Percentiles rank a stretch among this genome's conserved stretches.
These are phyloP conservation scores for Funneliformis geosporum DNA, from an alignment of 192 early-diverging fungal species.

Conservation along the genomic window DNA sequence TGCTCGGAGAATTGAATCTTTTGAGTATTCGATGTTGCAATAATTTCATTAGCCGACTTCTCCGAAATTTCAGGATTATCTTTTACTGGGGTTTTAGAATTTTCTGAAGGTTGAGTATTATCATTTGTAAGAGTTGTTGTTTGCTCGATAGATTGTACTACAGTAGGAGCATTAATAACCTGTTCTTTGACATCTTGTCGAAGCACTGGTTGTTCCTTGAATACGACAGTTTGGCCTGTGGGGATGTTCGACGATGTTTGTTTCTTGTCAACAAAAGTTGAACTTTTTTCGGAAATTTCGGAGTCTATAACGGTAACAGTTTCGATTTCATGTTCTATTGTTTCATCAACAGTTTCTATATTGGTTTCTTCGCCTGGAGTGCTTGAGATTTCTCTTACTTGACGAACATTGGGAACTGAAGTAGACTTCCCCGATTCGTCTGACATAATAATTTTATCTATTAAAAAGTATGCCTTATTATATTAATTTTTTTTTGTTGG, in stretches of 20 bases:
- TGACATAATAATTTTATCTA: not conserved
- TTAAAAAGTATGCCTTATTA: too few relatives aligned
- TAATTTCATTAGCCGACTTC: not conserved
- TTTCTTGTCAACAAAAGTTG: too few relatives aligned
- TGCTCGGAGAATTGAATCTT: slow-evolving; percentile 40
- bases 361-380: not conserved
- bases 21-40: not conserved
- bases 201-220: too few relatives aligned
- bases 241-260: too few relatives aligned
- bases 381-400: too few relatives aligned
- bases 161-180: not conserved
- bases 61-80: not conserved
- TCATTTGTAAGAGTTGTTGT: not conserved
- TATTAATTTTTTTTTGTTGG: too few relatives aligned
- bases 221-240: too few relatives aligned
- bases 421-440: not conserved
- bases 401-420: not conserved
- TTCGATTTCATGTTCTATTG: not conserved
- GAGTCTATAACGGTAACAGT: too few relatives aligned
- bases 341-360: not conserved
- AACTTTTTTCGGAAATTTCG: too few relatives aligned
- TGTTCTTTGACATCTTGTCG: not conserved
- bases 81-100: not conserved
- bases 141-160: not conserved
- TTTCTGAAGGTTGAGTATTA: not conserved